phyloP scores from a whole-genome alignment of 768 basidiomycete genomes.

The Serendipita vermifera region DNA sequence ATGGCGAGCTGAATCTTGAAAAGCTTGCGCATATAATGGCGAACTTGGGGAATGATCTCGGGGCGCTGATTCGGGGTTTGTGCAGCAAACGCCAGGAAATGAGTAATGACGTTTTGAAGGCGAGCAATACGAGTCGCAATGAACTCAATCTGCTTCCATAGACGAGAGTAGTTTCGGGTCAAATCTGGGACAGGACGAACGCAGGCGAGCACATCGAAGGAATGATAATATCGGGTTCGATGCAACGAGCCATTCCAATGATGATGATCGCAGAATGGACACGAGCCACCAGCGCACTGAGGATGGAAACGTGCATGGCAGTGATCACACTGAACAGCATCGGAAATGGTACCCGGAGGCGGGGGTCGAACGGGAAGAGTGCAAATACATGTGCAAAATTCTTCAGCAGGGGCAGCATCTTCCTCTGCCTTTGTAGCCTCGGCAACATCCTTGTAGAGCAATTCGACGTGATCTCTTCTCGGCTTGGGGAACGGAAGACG shows the following conservation, averaged over 20 bases:
- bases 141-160: conserved; percentile 67
- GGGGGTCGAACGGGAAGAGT: conserved; percentile 63
- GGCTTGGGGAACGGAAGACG: conserved; percentile 63
- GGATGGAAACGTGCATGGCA: conserved; percentile 81
- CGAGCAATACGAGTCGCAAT: conserved; percentile 72
- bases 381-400: conserved; percentile 80
- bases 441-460: conserved; percentile 60
- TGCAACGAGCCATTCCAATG: conserved; percentile 82
- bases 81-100: conserved; percentile 63
- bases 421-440: conserved; percentile 65
- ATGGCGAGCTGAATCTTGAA: conserved; percentile 86
- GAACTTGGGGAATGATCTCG: conserved; percentile 68
- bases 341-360: conserved; percentile 57
- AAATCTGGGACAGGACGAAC: conserved; percentile 76
- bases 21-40: conserved; percentile 83
- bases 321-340: conserved; percentile 84
- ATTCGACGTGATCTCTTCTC: conserved; percentile 45
- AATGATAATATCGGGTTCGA: conserved; percentile 69
- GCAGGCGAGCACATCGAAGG: conserved; percentile 34
- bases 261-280: conserved; percentile 82
- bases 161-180: conserved; percentile 62
- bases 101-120: conserved; percentile 58
- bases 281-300: conserved; percentile 78
- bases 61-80: conserved; percentile 56
- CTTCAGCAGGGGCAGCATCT: conserved; percentile 63